Evolutionary conservation across 2,329 filamentous ascomycete genomes (phyloP).

Genomic region (Clarireedia hainanense): DNA sequence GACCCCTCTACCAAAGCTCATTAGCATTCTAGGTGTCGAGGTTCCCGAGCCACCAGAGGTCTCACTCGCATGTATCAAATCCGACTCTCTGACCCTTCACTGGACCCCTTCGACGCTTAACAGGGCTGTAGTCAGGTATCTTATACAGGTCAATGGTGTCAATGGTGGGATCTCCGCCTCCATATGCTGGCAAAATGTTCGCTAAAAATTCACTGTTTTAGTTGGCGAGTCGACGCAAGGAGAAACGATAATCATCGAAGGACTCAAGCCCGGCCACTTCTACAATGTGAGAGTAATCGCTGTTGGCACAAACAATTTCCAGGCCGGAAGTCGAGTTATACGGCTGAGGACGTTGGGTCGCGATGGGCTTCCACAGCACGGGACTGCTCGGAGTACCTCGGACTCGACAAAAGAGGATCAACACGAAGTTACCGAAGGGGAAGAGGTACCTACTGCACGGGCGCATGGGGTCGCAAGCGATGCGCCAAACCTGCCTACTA

Average conservation of each 20-base stretch:
- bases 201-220: conserved; percentile 30
- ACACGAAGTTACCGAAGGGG: conserved; percentile 35
- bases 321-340: conserved; percentile 78
- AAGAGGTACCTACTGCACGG: conserved; percentile 35
- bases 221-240: conserved; percentile 77
- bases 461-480: conserved; percentile 51
- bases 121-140: conserved; percentile 66
- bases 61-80: conserved; percentile 80
- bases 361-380: conserved; percentile 55
- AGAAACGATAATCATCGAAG: conserved; percentile 85
- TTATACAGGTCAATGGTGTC: conserved; percentile 89
- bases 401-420: conserved; percentile 48
- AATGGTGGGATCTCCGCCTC: conserved; percentile 52
- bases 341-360: conserved; percentile 69
- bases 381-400: conserved; percentile 47
- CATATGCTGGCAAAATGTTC: not conserved
- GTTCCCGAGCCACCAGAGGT: conserved; percentile 86
- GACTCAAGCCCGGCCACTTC: conserved; percentile 76
- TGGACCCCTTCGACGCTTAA: conserved; percentile 70
- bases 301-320: conserved; percentile 85
- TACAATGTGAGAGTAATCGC: conserved; percentile 93
- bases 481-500: conserved; percentile 53
- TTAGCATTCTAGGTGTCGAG: conserved; percentile 86
- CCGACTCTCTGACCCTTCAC: conserved; percentile 80
- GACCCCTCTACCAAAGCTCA: conserved; percentile 85